Base-by-base conservation (phyloP, 768 basidiomycete species). In the Hemileccinum rubropunctum region DNA sequence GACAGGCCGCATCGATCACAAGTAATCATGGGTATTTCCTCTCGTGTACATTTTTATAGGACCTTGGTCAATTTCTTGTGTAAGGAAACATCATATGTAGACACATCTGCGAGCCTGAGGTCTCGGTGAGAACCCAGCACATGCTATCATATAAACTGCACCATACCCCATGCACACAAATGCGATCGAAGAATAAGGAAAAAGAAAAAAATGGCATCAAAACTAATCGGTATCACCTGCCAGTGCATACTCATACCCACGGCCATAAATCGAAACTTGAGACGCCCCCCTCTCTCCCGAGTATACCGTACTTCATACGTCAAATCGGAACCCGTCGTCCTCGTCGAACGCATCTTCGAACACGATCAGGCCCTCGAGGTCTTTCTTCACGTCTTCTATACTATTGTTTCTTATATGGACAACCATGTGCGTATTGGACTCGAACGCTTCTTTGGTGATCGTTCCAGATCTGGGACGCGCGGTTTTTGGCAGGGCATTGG, bases 381-480 rank as follows among this genome's bases (percentile, higher is more conserved):
- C 58, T 45, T 65, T 69, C 52, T 61, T 67, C 44, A 65, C 63
- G 23, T 63, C 61, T 47, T 60, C 60, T 33, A 69, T n/a, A 34
- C 64, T 56, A 7, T 51, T 62, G 28, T 47, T 67, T 38, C 55
- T 34, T 2, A 59, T 49, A 14, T 57, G 56, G 15, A 56, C 32
- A 9, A 41, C 56, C 23, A 52, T 27, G 38, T 62, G 65, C 3
- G 53, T 50, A 38, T 62, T 60, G 14, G 60, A 50, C 36, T 60
- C 58, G 30, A 62, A 60, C n/a, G 41, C 58, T 3, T 41, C 60
- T 23, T 48, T 62, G 37, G 58, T 60, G 27, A 62, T 65, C 36
- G 64, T 67, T 8, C 62, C 60, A 4, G 60, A 57, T 33, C 63
- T 57, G 5, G 60, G 56, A 6, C 63, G 58, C 7, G 38, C 17